Conservation (phyloP, 768 basidiomycete genomes). For the Leccinum variicolor region DNA sequence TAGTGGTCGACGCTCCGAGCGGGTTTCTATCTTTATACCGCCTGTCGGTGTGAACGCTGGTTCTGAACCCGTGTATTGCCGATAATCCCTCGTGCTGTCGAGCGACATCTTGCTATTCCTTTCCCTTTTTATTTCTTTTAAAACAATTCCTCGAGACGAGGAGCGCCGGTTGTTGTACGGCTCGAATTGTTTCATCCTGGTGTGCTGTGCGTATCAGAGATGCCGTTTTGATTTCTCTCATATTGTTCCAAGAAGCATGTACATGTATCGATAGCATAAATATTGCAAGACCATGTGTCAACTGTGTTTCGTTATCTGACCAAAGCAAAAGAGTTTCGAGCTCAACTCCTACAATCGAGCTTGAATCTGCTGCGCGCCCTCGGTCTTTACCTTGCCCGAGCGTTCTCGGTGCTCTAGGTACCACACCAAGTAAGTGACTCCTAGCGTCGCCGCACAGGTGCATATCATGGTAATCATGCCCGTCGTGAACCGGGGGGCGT, state of each 20-base stretch:
- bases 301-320: neutral
- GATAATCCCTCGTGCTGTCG: constrained; percentile 14
- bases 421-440: constrained; percentile 55
- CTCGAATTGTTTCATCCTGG: neutral
- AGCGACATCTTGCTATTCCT: constrained; percentile 11
- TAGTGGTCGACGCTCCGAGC: neutral
- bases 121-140: neutral
- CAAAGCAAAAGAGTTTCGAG: neutral
- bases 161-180: neutral
- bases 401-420: constrained; percentile 44
- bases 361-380: neutral
- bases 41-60: constrained; percentile 6
- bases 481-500: constrained; percentile 63
- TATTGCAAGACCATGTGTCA: neutral
- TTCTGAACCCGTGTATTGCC: constrained; percentile 1
- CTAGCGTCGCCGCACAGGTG: constrained; percentile 52
- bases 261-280: constrained; percentile 15
- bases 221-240: constrained; percentile 2
- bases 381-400: neutral
- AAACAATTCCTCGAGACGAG: neutral
- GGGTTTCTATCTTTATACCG: neutral
- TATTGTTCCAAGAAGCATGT: neutral
- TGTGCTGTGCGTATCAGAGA: constrained; percentile 18
- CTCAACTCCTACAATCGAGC: neutral
- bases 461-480: constrained; percentile 71